Evolutionary conservation across 805 yeast species (phyloP).

Genomic region (Saccharomyces mikatae): DNA sequence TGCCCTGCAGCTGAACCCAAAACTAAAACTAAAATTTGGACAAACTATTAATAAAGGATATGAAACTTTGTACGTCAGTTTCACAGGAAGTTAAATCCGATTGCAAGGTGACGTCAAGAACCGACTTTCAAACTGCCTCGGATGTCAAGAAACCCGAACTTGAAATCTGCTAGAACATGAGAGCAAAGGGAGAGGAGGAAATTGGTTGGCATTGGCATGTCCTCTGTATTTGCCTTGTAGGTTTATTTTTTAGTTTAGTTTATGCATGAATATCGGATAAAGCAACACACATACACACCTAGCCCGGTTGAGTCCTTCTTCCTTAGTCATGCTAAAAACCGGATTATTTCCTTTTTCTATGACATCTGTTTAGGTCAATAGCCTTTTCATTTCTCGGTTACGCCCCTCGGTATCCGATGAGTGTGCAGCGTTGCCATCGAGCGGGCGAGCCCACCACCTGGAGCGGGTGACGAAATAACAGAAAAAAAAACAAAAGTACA

Average conservation of each 20-base stretch:
- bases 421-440: background rate
- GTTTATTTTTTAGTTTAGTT: background rate
- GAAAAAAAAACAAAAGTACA: background rate
- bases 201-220: background rate
- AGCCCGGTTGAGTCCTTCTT: background rate
- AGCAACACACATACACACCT: background rate
- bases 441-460: background rate
- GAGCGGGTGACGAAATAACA: background rate
- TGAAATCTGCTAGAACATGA: background rate
- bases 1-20: background rate
- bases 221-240: background rate
- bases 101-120: background rate
- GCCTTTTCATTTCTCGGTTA: background rate
- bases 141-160: background rate
- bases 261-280: background rate
- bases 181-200: background rate
- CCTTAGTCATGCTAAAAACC: background rate
- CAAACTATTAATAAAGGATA: background rate
- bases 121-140: background rate
- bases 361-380: background rate
- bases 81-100: background rate
- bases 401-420: background rate
- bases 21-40: background rate
- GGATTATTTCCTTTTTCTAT: background rate
- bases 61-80: background rate